These are phyloP conservation scores for Elsinoe fawcettii DNA, from an alignment of 2,329 filamentous ascomycete genomes.

Conservation along the genomic window DNA sequence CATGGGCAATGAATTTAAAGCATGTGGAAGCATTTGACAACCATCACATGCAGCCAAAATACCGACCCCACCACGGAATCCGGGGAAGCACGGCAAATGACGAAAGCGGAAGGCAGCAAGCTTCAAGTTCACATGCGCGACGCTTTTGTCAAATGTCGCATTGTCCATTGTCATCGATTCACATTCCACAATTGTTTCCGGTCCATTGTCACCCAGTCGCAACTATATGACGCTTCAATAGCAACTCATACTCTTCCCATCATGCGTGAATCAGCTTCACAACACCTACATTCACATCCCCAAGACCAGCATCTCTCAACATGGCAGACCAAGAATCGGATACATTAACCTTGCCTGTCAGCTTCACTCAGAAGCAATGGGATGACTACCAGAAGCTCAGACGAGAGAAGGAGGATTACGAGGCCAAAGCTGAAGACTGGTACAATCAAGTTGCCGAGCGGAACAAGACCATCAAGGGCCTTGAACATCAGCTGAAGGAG, in stretches of 20 bases:
- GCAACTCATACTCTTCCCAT: background rate
- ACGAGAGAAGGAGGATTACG: conserved; percentile 46
- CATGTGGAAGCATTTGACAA: background rate
- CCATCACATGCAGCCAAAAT: background rate
- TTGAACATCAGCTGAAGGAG: background rate
- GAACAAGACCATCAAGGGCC: conserved; percentile 60
- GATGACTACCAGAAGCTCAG: background rate
- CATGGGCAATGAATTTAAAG: background rate
- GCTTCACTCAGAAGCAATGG: background rate
- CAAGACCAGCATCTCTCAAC: background rate
- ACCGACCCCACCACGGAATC: background rate
- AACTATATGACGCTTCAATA: background rate
- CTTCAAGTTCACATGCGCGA: background rate
- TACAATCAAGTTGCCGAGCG: conserved; percentile 67
- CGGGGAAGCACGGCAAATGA: conserved; percentile 2
- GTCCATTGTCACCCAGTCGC: background rate
- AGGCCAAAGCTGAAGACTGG: conserved; percentile 64
- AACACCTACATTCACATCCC: background rate
- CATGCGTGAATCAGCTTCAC: background rate
- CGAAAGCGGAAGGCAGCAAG: conserved; percentile 4
- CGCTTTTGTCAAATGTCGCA: conserved; percentile 4
- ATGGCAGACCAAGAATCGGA: conserved; percentile 6
- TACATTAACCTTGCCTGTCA: background rate
- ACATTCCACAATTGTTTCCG: conserved; percentile 13
- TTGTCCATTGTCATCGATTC: conserved; percentile 9